Percentiles rank a stretch among this genome's conserved stretches.
Conservation (phyloP, 441 rosid species). For the Euphorbia celastroides region DNA sequence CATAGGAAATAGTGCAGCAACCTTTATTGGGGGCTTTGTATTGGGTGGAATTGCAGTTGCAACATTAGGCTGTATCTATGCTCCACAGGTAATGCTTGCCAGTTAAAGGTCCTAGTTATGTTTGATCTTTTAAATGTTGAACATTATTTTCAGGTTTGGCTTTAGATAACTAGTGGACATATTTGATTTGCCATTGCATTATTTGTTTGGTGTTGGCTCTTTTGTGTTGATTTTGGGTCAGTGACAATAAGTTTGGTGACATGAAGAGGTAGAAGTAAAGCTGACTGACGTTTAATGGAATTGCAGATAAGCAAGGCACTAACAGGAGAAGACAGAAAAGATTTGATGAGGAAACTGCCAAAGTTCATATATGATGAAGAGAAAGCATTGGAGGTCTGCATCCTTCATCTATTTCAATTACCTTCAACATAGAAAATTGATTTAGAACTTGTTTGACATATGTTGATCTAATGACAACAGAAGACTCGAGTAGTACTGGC, state of each 20-base stretch:
- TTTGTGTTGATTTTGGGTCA: background rate
- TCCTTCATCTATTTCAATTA: background rate
- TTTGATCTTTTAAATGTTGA: background rate
- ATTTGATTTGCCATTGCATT: background rate
- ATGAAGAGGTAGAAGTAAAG: no score
- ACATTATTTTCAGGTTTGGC: background rate
- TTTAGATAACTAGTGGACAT: background rate
- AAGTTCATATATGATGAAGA: constrained; percentile 88
- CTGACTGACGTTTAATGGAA: background rate
- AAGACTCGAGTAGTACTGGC: constrained; percentile 35
- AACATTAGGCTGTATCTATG: constrained; percentile 36
- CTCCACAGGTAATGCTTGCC: constrained; percentile 36
- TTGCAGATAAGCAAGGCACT: constrained; percentile 68
- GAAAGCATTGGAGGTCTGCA: constrained; percentile 55
- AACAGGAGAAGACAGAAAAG: constrained; percentile 69
- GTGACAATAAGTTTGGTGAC: no score
- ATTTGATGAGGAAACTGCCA: constrained; percentile 77
- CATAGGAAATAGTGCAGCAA: constrained; percentile 23
- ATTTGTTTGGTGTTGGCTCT: no score
- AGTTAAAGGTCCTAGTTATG: background rate
- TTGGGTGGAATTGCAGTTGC: constrained; percentile 42
- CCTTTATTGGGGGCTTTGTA: constrained; percentile 41
- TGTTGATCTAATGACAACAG: constrained; percentile 19
- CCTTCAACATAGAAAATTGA: background rate
- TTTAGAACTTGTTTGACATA: background rate